Evolutionary conservation across 1,284 basidiomycete species (phyloP).

Genomic region (Macrocystidia cucumis): DNA sequence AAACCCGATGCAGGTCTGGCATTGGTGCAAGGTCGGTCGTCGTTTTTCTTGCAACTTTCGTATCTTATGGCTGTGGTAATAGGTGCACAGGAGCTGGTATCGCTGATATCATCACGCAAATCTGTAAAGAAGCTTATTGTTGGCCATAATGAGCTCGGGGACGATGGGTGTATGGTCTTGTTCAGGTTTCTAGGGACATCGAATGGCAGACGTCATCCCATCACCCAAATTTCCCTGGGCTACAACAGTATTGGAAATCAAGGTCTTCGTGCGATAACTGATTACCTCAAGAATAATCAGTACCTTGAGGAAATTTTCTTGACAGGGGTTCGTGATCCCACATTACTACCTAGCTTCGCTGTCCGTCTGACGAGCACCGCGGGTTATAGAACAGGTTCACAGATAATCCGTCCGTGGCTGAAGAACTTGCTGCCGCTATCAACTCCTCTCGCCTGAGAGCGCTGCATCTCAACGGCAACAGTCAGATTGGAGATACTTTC

Average conservation of each 20-base stretch:
- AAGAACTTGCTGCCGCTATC: constrained; percentile 34
- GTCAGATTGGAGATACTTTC: constrained; percentile 39
- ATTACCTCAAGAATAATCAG: constrained; percentile 42
- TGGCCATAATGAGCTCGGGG: constrained; percentile 50
- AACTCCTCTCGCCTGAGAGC: constrained; percentile 39
- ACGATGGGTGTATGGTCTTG: constrained; percentile 48
- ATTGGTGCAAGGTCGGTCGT: constrained; percentile 20
- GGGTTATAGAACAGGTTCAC: constrained; percentile 35
- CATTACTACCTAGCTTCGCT: neutral
- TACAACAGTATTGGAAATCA: constrained; percentile 45
- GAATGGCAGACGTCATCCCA: constrained; percentile 35
- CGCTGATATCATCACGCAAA: constrained; percentile 31
- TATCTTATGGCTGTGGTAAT: too few species aligned
- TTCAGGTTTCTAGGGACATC: constrained; percentile 48
- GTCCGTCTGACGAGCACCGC: constrained; percentile 3
- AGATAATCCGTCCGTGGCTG: constrained; percentile 24
- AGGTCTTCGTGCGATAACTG: constrained; percentile 43
- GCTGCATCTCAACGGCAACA: constrained; percentile 38
- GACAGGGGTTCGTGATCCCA: constrained; percentile 39
- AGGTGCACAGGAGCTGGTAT: constrained; percentile 46
- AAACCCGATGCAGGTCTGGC: constrained; percentile 20
- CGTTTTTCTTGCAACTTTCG: too few species aligned
- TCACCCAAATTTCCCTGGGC: constrained; percentile 51
- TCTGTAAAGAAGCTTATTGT: constrained; percentile 43
- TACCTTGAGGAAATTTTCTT: constrained; percentile 41